Evolutionary conservation across 2,329 filamentous ascomycete species (phyloP).

Genomic region (Penicillium sp.): DNA sequence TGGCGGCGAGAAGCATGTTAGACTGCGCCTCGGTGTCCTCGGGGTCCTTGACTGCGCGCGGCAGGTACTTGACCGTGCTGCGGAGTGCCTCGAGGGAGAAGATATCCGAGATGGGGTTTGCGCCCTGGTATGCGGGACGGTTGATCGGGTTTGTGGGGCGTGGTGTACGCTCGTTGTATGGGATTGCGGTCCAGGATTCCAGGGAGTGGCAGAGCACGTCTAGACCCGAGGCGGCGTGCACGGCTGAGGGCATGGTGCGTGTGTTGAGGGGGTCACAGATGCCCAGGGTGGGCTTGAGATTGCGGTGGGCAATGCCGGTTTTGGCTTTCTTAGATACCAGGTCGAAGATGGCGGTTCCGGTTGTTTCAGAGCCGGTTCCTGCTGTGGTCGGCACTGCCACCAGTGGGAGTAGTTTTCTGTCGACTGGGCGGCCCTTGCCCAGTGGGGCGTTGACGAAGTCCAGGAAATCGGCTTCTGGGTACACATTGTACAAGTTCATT

Average conservation of each 20-base stretch:
- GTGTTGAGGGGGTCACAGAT: slow-evolving; percentile 87
- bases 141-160: slow-evolving; percentile 84
- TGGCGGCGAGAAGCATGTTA: slow-evolving; percentile 92
- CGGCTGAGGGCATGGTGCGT: slow-evolving; percentile 87
- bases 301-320: slow-evolving; percentile 91
- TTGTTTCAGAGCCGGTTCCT: slow-evolving; percentile 87
- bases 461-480: slow-evolving; percentile 86
- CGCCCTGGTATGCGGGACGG: slow-evolving; percentile 89
- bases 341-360: slow-evolving; percentile 96
- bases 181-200: slow-evolving; percentile 97
- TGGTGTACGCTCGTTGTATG: slow-evolving; percentile 78
- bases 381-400: slow-evolving; percentile 82
- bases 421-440: slow-evolving; percentile 74
- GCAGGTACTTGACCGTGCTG: slow-evolving; percentile 85
- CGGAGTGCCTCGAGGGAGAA: slow-evolving; percentile 84
- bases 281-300: slow-evolving; percentile 89
- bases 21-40: slow-evolving; percentile 89
- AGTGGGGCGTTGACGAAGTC: slow-evolving; percentile 97
- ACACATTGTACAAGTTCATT: slow-evolving; percentile 93
- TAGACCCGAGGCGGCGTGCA: slow-evolving; percentile 84
- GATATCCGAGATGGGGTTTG: slow-evolving; percentile 95
- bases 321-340: slow-evolving; percentile 84
- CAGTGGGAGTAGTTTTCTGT: slow-evolving; percentile 64
- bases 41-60: slow-evolving; percentile 76
- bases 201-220: slow-evolving; percentile 94